Conservation (phyloP, 192 early-diverging fungal genomes). For the Obelidium mucronatum region DNA sequence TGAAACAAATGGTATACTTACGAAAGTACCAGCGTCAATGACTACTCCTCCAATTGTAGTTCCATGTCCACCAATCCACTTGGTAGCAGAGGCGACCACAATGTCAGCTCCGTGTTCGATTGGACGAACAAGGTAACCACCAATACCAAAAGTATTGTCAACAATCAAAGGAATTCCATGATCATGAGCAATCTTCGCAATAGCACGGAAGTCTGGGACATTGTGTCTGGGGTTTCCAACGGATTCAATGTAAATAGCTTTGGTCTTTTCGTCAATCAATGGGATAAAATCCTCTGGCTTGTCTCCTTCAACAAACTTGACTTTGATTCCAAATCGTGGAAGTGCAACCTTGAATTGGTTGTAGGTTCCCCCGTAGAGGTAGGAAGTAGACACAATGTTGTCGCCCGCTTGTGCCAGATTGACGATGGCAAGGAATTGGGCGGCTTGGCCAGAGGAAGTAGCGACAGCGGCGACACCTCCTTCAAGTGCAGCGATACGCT, state of each 20-base stretch:
- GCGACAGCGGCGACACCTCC: constrained; percentile 77
- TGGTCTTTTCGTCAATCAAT: constrained; percentile 89
- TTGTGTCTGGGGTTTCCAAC: constrained; percentile 93
- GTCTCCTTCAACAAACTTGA: constrained; percentile 79
- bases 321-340: constrained; percentile 83
- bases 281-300: constrained; percentile 75
- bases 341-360: constrained; percentile 86
- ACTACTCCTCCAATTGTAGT: constrained; percentile 92
- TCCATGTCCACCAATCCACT: constrained; percentile 91
- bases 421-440: constrained; percentile 83
- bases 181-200: constrained; percentile 81
- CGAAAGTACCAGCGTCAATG: constrained; percentile 86
- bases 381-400: constrained; percentile 83
- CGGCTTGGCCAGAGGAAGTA: constrained; percentile 82
- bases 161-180: constrained; percentile 90
- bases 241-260: constrained; percentile 89
- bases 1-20: neutral
- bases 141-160: constrained; percentile 97
- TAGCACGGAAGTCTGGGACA: constrained; percentile 84
- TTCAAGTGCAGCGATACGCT: constrained; percentile 92
- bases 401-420: constrained; percentile 82
- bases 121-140: constrained; percentile 77
- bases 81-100: constrained; percentile 91
- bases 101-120: constrained; percentile 97
- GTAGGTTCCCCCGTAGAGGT: constrained; percentile 66